Base-by-base conservation (phyloP, 2,329 filamentous ascomycete species). In the Ascosphaera aggregata region DNA sequence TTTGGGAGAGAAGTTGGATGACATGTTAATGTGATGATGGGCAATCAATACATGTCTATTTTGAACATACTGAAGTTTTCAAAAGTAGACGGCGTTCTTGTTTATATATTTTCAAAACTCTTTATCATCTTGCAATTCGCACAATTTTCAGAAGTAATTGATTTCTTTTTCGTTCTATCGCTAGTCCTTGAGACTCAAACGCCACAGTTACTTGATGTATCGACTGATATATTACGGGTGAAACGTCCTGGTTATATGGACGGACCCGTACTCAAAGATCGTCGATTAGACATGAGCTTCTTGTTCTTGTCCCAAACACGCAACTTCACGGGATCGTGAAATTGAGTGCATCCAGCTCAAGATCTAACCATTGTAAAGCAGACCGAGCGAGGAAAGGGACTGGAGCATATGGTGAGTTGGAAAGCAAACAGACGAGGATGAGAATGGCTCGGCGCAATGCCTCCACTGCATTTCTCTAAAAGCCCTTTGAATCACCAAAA, bases 1-100 rank as follows among this genome's bases (percentile, higher is more conserved):
- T 20, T 60, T 95, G 39, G 89, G 89, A 3, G 86, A 95, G 66
- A 84, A 77, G 49, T 60, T 95, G 53, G 82, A 93, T 57, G 73
- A 76, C 39, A 94, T 94, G 86, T 65, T 94, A 62, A 80, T 80
- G 59, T 92, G 73, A 47, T 43, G 22, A 22, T 22, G 8, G 17
- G 17, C 13, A 24, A 22, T 37, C 24, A 19, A 37, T 37, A 11
- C 18, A 37, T 37, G 24, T 8, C 16, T n/a, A 4, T 34, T 30
- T 36, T n/a, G 9, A 35, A 40, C 7, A 20, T 5, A 24, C 34
- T 19, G 24, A 16, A 20, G n/a, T 34, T 36, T 30, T 18, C n/a
- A 20, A 38, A 34, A 17, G 30, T 32, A 32, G 30, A 32, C 15
- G 30, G 30, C 30, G 34, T 40, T 41, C 19, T 19, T 37, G 32